Evolutionary conservation across 2,329 filamentous ascomycete species (phyloP).

Genomic region (Colletotrichum noveboracense): DNA sequence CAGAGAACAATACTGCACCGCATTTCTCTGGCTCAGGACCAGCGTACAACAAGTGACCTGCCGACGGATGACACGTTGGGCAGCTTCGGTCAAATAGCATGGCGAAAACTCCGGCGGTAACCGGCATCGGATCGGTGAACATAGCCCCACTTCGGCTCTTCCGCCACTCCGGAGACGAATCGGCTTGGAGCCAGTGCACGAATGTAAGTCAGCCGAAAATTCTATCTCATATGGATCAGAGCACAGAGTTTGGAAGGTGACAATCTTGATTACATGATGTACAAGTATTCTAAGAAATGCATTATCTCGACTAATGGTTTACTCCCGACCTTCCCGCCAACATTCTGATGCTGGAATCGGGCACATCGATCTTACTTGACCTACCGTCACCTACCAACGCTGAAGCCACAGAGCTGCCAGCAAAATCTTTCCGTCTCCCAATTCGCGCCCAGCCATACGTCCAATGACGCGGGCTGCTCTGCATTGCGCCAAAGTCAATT

Average conservation of each 20-base stretch:
- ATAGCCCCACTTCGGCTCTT: background rate
- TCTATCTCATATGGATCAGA: background rate
- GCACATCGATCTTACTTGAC: too few relatives aligned
- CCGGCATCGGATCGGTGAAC: background rate
- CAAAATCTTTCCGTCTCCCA: background rate
- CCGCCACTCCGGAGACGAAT: background rate
- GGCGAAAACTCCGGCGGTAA: background rate
- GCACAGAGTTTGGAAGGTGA: rapidly evolving
- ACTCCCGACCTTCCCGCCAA: background rate
- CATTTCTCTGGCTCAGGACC: background rate
- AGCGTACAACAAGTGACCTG: background rate
- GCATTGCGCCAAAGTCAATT: background rate
- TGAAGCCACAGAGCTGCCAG: background rate
- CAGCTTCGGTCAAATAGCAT: background rate
- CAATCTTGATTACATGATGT: rapidly evolving
- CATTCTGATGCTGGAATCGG: background rate
- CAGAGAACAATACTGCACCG: background rate
- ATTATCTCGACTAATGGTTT: rapidly evolving
- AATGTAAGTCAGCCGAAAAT: background rate
- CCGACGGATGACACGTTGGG: background rate
- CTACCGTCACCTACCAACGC: too few relatives aligned
- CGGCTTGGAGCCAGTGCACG: background rate
- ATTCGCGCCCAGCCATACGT: background rate
- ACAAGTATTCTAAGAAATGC: rapidly evolving
- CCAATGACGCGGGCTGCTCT: background rate